Conservation (phyloP, 768 basidiomycete species). For the Suillus spraguei region DNA sequence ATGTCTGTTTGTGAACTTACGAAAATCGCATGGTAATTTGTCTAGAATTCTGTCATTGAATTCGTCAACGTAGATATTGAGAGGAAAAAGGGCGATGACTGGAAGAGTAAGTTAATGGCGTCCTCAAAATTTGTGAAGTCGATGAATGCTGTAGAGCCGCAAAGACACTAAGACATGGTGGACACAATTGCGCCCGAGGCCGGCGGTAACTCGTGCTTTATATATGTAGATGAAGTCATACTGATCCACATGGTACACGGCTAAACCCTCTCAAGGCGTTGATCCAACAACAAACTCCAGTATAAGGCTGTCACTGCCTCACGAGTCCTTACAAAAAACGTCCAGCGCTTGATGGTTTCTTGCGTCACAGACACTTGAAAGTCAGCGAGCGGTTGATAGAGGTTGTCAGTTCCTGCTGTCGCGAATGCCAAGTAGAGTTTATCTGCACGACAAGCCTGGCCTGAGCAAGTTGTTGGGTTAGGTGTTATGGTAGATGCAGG, state of each 20-base stretch:
- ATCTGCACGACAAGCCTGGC: conserved; percentile 23
- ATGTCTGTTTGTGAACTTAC: no score
- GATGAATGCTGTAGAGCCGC: no score
- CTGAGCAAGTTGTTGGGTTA: conserved; percentile 16
- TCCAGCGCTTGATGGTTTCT: conserved; percentile 16
- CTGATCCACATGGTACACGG: conserved; percentile 16
- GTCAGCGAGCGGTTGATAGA: conserved; percentile 19
- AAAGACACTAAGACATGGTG: no score
- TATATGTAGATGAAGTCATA: no score
- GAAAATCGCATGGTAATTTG: no score
- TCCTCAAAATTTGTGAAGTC: no score
- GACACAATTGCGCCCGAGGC: no score
- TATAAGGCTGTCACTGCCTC: conserved; percentile 19
- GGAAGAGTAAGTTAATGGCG: no score
- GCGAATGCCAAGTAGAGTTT: conserved; percentile 25
- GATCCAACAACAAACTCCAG: conserved; percentile 14
- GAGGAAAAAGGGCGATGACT: no score
- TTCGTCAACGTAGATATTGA: no score
- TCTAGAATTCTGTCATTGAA: no score
- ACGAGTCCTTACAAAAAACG: conserved; percentile 22
- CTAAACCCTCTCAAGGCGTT: conserved; percentile 11
- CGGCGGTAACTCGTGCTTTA: no score
- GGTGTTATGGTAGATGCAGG: conserved; percentile 18
- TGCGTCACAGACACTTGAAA: conserved; percentile 12
- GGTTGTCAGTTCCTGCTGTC: conserved; percentile 20